Base-by-base conservation (phyloP, 305 asterid species). In the Andrographis paniculata region DNA sequence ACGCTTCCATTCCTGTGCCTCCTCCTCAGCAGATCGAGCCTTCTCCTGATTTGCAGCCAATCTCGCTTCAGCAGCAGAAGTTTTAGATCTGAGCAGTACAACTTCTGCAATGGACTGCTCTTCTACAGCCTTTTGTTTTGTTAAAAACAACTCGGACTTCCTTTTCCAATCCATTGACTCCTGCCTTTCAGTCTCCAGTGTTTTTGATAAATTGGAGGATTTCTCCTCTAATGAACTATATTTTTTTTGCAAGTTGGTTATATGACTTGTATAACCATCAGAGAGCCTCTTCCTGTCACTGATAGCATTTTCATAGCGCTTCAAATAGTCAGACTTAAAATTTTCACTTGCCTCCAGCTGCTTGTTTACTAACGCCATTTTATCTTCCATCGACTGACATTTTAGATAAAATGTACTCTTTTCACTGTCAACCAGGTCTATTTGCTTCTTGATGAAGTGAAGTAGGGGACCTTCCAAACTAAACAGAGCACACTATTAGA, bases 61-160 rank as follows among this genome's bases (percentile, higher is more conserved):
- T 68, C 99, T 81, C 55, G 99, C 99, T 63, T 83, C 99, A 41
- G 99, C 94, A 48, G 99, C 99, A 66, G 92, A 79, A 52, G 79
- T 74, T 69, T 75, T 81, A 22, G 96, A 77, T 64, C 71, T 79
- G 46, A 87, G 87, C 69, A 83, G 69, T 9, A 82, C 73, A 53
- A 84, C 67, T 65, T 91, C 96, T 1, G 87, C 75, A 65, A 60
- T 72, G 17, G 66, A 64, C 68, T 83, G 95, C 48, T 81, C 94
- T 63, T 79, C 93, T 61, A 58, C 93, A 38, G 83, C 85, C 77
- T 80, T 87, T 46, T 56, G 85, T 66, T 72, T 74, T 23, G 82
- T 67, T 17, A 67, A 64, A 18, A 69, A 73, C 55, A 73, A 73
- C 55, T 81, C 96, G 64, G 77, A 77, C 64, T 87, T 91, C 62